phyloP scores from a whole-genome alignment of 2,329 filamentous ascomycete genomes.

The Hypoxylon sp. region DNA sequence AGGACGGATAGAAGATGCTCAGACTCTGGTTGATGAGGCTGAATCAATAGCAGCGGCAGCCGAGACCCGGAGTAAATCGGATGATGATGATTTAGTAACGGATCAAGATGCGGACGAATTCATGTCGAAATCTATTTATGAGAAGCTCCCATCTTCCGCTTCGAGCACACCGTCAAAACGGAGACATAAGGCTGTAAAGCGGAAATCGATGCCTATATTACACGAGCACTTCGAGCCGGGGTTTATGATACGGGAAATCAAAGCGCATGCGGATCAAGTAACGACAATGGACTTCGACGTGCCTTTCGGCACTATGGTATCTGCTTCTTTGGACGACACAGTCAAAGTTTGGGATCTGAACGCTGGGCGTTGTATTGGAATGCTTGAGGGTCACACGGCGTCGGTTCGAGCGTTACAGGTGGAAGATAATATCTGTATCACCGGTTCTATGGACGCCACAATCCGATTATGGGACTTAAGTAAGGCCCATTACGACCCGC shows the following conservation, averaged over 20 bases:
- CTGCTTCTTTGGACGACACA: conserved; percentile 90
- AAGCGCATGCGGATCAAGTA: conserved; percentile 87
- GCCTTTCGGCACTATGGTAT: conserved; percentile 96
- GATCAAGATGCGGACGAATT: conserved; percentile 72
- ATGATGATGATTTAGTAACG: conserved; percentile 64
- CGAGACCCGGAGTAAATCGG: conserved; percentile 62
- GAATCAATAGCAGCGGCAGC: conserved; percentile 65
- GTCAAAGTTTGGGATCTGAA: conserved; percentile 97
- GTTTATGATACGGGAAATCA: conserved; percentile 86
- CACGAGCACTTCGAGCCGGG: conserved; percentile 96
- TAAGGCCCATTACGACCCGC: conserved; percentile 84
- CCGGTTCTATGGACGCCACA: conserved; percentile 93
- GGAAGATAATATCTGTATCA: conserved; percentile 94
- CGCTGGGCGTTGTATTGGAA: conserved; percentile 89
- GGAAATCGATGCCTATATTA: conserved; percentile 91
- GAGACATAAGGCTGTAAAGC: conserved; percentile 69
- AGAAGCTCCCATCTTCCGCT: conserved; percentile 77
- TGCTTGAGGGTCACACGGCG: conserved; percentile 92
- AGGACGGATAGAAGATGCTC: conserved; percentile 69
- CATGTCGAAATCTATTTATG: conserved; percentile 98
- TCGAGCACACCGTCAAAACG: conserved; percentile 63
- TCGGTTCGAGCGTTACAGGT: conserved; percentile 94
- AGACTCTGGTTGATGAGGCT: conserved; percentile 69
- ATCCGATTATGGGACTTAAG: conserved; percentile 96
- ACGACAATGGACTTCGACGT: conserved; percentile 95